Percentiles rank a stretch among this genome's conserved stretches.
phyloP scores from a whole-genome alignment of 345 rosid species.

The Lumnitzera littorea region DNA sequence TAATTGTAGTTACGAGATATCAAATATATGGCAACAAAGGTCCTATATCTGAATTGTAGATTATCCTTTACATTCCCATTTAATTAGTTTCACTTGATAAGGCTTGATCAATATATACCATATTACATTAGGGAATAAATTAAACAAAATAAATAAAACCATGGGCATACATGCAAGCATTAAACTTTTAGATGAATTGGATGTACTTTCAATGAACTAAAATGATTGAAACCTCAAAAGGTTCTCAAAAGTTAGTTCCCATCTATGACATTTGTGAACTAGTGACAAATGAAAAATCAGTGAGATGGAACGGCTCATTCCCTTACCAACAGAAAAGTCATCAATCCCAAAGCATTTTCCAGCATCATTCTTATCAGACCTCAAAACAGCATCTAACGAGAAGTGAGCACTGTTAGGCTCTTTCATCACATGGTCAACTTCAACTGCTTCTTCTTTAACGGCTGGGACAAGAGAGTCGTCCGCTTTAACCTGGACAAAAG shows the following conservation, averaged over 20 bases:
- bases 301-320: neutral
- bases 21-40: too few relatives aligned
- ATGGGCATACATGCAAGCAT: too few relatives aligned
- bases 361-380: conserved; percentile 39
- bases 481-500: conserved; percentile 27
- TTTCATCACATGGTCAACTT: conserved; percentile 29
- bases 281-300: neutral
- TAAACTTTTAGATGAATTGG: too few relatives aligned
- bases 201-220: too few relatives aligned
- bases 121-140: too few relatives aligned
- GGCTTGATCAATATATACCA: too few relatives aligned
- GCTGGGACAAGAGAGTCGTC: conserved; percentile 36
- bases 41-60: too few relatives aligned
- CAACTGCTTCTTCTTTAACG: conserved; percentile 34
- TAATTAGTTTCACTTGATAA: too few relatives aligned
- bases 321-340: conserved; percentile 42
- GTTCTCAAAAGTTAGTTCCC: neutral
- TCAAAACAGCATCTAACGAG: conserved; percentile 43
- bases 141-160: neutral
- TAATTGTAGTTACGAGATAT: too few relatives aligned
- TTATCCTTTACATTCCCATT: too few relatives aligned
- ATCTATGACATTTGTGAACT: neutral
- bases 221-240: neutral
- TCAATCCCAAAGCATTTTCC: conserved; percentile 37
- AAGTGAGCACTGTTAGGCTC: conserved; percentile 46